Percentiles rank a stretch among this genome's conserved stretches.
Conservation (phyloP, 2,329 filamentous ascomycete genomes). For the Epichloe bromicola region DNA sequence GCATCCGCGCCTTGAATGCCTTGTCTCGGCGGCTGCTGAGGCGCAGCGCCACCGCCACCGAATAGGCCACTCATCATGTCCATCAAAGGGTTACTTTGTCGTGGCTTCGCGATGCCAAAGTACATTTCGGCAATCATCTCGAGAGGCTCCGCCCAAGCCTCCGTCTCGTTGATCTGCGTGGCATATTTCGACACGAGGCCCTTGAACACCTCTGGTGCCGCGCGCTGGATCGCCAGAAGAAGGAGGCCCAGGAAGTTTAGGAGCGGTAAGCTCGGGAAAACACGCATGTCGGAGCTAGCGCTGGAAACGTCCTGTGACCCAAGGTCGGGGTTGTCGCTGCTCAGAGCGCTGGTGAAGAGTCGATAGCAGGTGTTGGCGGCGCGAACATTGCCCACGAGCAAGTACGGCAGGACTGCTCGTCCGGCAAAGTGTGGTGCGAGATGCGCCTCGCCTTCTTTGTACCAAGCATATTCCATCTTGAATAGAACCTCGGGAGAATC, state of each 20-base stretch:
- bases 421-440: constrained; percentile 77
- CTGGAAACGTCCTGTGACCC: constrained; percentile 70
- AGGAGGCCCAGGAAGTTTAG: constrained; percentile 87
- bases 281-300: constrained; percentile 55
- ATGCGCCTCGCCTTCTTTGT: constrained; percentile 75
- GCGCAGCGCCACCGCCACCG: constrained; percentile 53
- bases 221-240: constrained; percentile 71
- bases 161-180: constrained; percentile 61
- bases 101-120: constrained; percentile 79
- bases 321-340: constrained; percentile 36
- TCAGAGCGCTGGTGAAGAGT: constrained; percentile 35
- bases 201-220: constrained; percentile 63
- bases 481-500: constrained; percentile 74
- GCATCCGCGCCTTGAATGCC: constrained; percentile 31
- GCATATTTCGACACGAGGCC: constrained; percentile 75
- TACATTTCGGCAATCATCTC: constrained; percentile 92
- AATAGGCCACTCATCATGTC: constrained; percentile 98
- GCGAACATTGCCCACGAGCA: constrained; percentile 79
- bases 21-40: constrained; percentile 25
- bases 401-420: constrained; percentile 79
- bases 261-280: constrained; percentile 86
- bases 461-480: constrained; percentile 86
- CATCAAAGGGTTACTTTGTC: constrained; percentile 82
- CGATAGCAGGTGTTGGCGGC: constrained; percentile 75
- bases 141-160: constrained; percentile 68